Conservation (phyloP, 2,329 filamentous ascomycete genomes). For the Anisogramma anomala region DNA sequence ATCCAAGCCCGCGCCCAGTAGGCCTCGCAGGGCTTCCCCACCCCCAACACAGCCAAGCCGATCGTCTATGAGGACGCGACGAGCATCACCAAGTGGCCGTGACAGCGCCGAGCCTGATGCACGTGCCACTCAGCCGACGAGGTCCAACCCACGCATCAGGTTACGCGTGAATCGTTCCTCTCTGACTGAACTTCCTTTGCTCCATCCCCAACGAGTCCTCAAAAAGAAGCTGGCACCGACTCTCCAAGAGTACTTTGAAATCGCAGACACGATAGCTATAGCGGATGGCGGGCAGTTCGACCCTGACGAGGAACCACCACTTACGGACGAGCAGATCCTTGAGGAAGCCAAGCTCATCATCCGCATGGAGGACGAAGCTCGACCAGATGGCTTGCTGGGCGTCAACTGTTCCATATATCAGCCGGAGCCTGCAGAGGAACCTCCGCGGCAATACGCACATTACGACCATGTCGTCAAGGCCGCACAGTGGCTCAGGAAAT, state of each 20-base stretch:
- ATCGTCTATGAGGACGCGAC: constrained; percentile 17
- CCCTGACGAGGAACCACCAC: constrained; percentile 43
- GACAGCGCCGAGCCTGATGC: constrained; percentile 21
- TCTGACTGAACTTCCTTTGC: constrained; percentile 40
- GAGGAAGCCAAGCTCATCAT: constrained; percentile 60
- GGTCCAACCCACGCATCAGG: constrained; percentile 7
- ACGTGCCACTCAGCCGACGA: constrained; percentile 11
- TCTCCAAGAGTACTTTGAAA: constrained; percentile 47
- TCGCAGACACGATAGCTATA: constrained; percentile 39
- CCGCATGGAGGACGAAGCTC: constrained; percentile 59
- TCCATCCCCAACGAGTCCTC: constrained; percentile 47
- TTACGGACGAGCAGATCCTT: constrained; percentile 49
- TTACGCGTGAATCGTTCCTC: constrained; percentile 21
- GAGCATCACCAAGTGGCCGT: constrained; percentile 21
- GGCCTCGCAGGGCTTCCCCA: constrained; percentile 18
- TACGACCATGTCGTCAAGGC: constrained; percentile 75
- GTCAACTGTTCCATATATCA: constrained; percentile 59
- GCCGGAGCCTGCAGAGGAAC: constrained; percentile 62
- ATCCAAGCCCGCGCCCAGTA: constrained; percentile 15
- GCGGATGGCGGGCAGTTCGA: constrained; percentile 46
- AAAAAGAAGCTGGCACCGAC: constrained; percentile 40
- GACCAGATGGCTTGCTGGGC: constrained; percentile 66
- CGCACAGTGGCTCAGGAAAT: constrained; percentile 64
- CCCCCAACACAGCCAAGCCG: constrained; percentile 25
- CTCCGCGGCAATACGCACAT: constrained; percentile 71